A percentile compares a stretch with the other conserved stretches of the same genome.
phyloP scores from a whole-genome alignment of 768 basidiomycete species.

The Termitomyces sp. region DNA sequence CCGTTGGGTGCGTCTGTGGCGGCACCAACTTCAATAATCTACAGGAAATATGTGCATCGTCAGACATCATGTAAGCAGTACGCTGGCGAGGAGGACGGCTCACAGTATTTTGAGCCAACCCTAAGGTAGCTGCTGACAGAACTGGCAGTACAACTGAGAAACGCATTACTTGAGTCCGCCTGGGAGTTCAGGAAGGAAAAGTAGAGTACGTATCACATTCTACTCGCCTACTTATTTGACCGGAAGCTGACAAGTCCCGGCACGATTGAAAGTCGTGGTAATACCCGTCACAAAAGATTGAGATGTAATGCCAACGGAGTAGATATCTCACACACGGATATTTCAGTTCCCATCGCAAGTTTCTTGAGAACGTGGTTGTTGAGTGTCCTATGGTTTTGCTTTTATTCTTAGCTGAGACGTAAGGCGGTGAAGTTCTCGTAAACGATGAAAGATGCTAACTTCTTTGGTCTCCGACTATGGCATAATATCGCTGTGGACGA shows the following conservation, averaged over 20 bases:
- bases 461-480: not conserved
- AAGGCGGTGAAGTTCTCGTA: not conserved
- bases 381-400: not conserved
- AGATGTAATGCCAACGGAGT: not conserved
- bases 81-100: not conserved
- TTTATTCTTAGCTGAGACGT: not conserved
- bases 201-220: not conserved
- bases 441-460: not conserved
- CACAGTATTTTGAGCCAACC: constrained; percentile 16
- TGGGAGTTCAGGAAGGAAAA: not conserved
- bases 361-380: not conserved
- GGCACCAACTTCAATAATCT: constrained; percentile 35
- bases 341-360: not conserved
- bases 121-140: constrained; percentile 13
- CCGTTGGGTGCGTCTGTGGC: constrained; percentile 16
- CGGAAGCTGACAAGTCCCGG: not conserved
- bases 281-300: not conserved
- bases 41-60: constrained; percentile 4
- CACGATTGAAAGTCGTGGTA: not conserved
- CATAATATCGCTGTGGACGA: not conserved
- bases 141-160: constrained; percentile 2
- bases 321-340: not conserved
- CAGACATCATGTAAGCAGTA: not conserved
- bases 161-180: constrained; percentile 1
- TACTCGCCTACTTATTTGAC: not conserved